Base-by-base conservation (phyloP, 2,329 filamentous ascomycete genomes). In the Cladosporium sp. region DNA sequence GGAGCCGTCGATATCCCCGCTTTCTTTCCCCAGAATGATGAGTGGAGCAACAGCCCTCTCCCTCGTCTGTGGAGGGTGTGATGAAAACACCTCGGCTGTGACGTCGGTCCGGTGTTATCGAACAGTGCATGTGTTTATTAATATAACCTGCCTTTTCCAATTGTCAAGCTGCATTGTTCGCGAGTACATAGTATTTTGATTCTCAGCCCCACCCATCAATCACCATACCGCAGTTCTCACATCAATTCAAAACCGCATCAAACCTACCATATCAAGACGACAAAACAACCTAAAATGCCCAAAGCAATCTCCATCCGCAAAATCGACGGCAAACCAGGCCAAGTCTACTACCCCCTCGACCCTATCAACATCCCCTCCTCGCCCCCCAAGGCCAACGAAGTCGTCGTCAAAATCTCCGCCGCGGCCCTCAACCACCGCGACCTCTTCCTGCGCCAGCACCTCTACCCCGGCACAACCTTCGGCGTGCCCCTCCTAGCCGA, bases 361-460 rank as follows among this genome's bases (percentile, higher is more conserved):
- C 47, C 47, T 38, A 82, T 81, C 55, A 73, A 83, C 29, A 70
- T 85, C 13, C 78, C 84, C 50, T 76, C 78, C 56, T 86, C 86
- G 0, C 78, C 80, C 20, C 79, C 80, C 13, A 76, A 64, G 32
- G 58, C 59, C 48, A 63, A 76, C 55, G 79, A 96, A 67, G 75
- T 96, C 58, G 76, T 95, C 6, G 74, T 97, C 55, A 83, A 82
- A 62, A 75, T 97, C 64, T 79, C 80, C 30, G 88, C 90, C 45
- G 88, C 85, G 1, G 86, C 92, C 12, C 83, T 97, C 44, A 97
- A 97, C 75, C 93, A 97, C 74, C 87, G 91, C 61, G 93, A 97
- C 69, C 82, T 95, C 60, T 97, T 96, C 74, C 87, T 95, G 70
- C 88, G 92, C 49, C 90, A 93, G 69, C 86, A 91, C 64, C 82